Evolutionary conservation across 2,329 filamentous ascomycete genomes (phyloP), one percentile per base, ranked within the genome.

Genomic region (Colletotrichum graminicola): DNA sequence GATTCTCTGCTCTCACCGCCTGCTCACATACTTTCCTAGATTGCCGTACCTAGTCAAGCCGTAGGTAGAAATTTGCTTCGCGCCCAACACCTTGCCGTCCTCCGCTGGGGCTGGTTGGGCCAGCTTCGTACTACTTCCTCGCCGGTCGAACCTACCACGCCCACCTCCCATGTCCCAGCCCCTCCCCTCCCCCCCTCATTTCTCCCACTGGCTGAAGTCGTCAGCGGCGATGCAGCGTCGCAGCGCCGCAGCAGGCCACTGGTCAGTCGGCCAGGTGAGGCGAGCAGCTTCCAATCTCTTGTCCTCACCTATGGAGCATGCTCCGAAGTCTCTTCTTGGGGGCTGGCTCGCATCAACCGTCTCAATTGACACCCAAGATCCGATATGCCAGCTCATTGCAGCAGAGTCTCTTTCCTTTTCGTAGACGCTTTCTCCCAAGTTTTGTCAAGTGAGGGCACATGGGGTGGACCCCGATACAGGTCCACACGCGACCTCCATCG

Each of bases 121-220:
- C 49, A 26, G 45, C 18, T 41, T 45, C 26, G 7, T 59, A 51
- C n/a, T 43, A 52, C 55, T 59, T 59, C 21, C 55, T 32, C 51
- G 32, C 32, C 29, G 52, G 64, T 52, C 52, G 52, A 66, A 55
- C 60, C 54, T 66, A 45, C 52, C 14, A 23, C 45, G 34, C 67
- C 57, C 63, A 51, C 56, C 23, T 34, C 68, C 65, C 64, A 59
- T 63, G 23, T 23, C 59, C 68, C 68, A 68, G 59, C 68, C 68
- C 52, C 65, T 65, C 68, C n/a, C n/a, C n/a, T n/a, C n/a, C n/a
- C n/a, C n/a, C n/a, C n/a, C n/a, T 32, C 5, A 54, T 62, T 64
- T 71, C 43, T 64, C 21, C 39, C 59, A 71, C 52, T 41, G 59
- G 52, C 59, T 62, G 43, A 66, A 41, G n/a, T 56, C 29, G 34